Base-by-base conservation (phyloP, 768 basidiomycete genomes). In the Boletales sp. region DNA sequence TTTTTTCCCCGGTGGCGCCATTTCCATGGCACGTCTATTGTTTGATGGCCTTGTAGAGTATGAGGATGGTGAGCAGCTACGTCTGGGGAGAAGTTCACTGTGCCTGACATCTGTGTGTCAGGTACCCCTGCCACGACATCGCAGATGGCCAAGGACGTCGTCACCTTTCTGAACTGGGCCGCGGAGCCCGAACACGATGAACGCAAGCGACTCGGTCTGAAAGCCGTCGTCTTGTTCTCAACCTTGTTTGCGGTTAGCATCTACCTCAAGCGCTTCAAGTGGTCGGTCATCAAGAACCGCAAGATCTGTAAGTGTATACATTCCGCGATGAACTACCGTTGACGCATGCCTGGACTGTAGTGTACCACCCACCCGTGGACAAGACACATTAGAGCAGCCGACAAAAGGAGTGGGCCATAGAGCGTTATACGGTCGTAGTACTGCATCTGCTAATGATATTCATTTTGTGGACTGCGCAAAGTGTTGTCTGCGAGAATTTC, bases 131-230 rank as follows among this genome's bases (percentile, higher is more conserved):
- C 95, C 12, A 99, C 96, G 42, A 86, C 93, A 7, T 90, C 92
- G 6, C 96, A 99, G 70, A 94, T 99, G 95, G 95, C 96, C 59
- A 99, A 98, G 79, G 96, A 99, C 65, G 94, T 99, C 47, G 82
- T 82, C 41, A 91, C 89, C 3, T 97, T 98, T 86, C 74, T 98
- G 44, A 84, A 83, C 73, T 98, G 94, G 94, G 91, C 95, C 15
- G 83, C 96, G 50, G 96, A 99, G 70, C 96, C 96, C 30, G 96
- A 99, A 69, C 90, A 94, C 62, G 96, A 99, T 65, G 88, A 94
- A 68, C 80, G 96, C 68, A 98, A 99, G 79, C 94, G 92, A 80
- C 86, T 86, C 66, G 95, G 96, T 57, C 75, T 98, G 70, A 94
- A 97, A 74, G 94, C 93, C 18, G 83, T 94, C 60, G 94, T 97